These are phyloP conservation scores for Chrysoporthe austroafricana DNA, from an alignment of 2,329 filamentous ascomycete genomes.

Conservation along the genomic window DNA sequence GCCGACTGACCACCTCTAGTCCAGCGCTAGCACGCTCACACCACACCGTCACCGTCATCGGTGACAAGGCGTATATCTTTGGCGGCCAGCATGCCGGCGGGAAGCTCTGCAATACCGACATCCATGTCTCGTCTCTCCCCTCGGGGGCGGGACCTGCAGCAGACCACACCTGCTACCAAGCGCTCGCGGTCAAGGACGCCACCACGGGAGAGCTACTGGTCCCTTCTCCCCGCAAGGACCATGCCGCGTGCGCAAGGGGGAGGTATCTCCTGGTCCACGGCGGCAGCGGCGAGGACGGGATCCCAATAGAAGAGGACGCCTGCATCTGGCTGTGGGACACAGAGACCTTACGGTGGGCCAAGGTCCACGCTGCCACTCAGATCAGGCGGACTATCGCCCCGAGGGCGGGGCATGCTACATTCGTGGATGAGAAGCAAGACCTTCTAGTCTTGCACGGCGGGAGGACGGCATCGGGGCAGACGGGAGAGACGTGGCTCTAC, in stretches of 20 bases:
- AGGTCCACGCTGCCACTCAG: conserved; percentile 37
- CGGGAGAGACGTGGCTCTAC: conserved; percentile 55
- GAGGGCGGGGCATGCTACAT: conserved; percentile 40
- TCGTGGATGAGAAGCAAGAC: conserved; percentile 48
- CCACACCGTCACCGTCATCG: conserved; percentile 57
- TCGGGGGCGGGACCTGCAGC: conserved; percentile 41
- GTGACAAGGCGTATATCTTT: conserved; percentile 59
- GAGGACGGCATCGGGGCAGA: conserved; percentile 33
- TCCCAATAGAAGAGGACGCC: conserved; percentile 37
- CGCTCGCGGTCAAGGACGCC: conserved; percentile 35
- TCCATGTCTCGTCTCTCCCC: conserved; percentile 57
- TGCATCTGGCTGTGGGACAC: conserved; percentile 46
- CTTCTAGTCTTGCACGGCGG: conserved; percentile 58
- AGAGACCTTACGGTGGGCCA: conserved; percentile 40
- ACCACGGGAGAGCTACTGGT: conserved; percentile 35
- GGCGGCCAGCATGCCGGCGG: conserved; percentile 48
- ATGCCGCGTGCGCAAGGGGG: conserved; percentile 42
- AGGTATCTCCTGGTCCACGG: conserved; percentile 42
- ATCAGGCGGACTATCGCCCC: conserved; percentile 37
- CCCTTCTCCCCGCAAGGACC: conserved; percentile 39
- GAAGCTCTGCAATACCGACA: conserved; percentile 51
- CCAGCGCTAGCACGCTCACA: conserved; percentile 49
- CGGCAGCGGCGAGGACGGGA: conserved; percentile 38
- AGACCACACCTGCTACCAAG: conserved; percentile 41
- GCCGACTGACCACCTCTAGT: conserved; percentile 3